Evolutionary conservation across 2,329 filamentous ascomycete species (phyloP).

Genomic region (Hypoxylon sp.): DNA sequence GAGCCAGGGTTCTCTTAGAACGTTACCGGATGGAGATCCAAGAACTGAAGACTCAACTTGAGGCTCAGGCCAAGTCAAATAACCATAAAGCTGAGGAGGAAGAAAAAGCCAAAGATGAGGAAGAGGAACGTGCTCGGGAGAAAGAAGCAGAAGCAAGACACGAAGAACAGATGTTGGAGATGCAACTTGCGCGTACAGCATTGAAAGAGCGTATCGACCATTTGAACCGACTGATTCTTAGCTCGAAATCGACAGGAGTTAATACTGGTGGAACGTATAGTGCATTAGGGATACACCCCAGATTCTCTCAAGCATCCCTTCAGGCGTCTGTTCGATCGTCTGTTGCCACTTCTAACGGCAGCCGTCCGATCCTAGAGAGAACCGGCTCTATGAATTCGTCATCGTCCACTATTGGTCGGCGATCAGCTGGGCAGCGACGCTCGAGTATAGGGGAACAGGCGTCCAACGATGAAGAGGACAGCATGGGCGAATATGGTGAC

Average conservation of each 20-base stretch:
- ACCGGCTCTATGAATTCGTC: conserved; percentile 77
- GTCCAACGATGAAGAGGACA: conserved; percentile 75
- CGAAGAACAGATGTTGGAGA: conserved; percentile 98
- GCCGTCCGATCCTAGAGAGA: conserved; percentile 70
- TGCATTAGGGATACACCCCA: conserved; percentile 74
- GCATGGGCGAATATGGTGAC: conserved; percentile 85
- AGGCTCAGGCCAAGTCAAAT: conserved; percentile 81
- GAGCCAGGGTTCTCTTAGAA: conserved; percentile 88
- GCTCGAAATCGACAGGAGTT: conserved; percentile 95
- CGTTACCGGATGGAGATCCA: conserved; percentile 94
- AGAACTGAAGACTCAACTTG: conserved; percentile 84
- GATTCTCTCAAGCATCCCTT: conserved; percentile 72
- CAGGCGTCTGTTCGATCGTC: conserved; percentile 71
- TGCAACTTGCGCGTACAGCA: conserved; percentile 95
- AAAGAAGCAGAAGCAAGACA: conserved; percentile 88
- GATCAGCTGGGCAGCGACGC: conserved; percentile 63
- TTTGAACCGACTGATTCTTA: conserved; percentile 92
- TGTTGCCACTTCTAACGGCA: conserved; percentile 72
- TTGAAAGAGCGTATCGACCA: conserved; percentile 98
- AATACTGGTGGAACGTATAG: conserved; percentile 83
- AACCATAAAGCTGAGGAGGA: conserved; percentile 74
- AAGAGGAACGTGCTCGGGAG: conserved; percentile 80
- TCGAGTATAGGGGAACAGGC: conserved; percentile 59
- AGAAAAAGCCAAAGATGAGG: conserved; percentile 73
- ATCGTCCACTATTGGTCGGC: conserved; percentile 70